Base-by-base conservation (phyloP, 345 rosid genomes). In the Lenwebbia sp. region DNA sequence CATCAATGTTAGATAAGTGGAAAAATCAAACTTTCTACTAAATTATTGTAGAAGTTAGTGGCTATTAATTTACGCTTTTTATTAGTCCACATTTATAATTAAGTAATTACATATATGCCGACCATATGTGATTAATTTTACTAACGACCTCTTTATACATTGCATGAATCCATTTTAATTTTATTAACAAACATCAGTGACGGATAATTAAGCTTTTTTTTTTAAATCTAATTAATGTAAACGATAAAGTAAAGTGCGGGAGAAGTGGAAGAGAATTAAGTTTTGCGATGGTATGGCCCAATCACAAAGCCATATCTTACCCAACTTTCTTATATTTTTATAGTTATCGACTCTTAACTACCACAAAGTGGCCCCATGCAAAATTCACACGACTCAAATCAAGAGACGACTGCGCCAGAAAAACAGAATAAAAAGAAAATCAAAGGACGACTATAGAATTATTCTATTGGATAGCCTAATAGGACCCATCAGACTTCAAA, bases 11-110 rank as follows among this genome's bases (percentile, higher is more conserved):
- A 1, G 22, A 62, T 62, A 65, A 65, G 23, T 65, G 76, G 23
- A 65, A 65, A 62, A 30, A 33, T 0, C 33, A 15, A 62, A 15
- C 8, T 30, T 3, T 10, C 2, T 0, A 60, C 30, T 17, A 15
- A 60, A 60, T 14, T 13, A 30, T 17, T 13, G 6, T 58, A 58
- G 5, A 60, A 14, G 40, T 8, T 6, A 28, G 4, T 5, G 54
- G 54, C 17, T 26, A 30, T 62, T 0, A 9, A 62, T 0, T 62
- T 62, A 17, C 1, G 0, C 22, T 62, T 15, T 30, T 62, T 19
- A 62, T 62, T 1, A 0, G 23, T 30, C 41, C 22, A 15, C 75
- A 30, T 0, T 14, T 62, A 62, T 62, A 0, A 30, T 30, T 7
- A 62, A 14, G 41, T 30, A 30, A 62, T 30, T 30, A 62, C 22